Evolutionary conservation across 306 rosid species (phyloP), one percentile per base, ranked within the genome.

Genomic region (Citrullus mucosospermus): DNA sequence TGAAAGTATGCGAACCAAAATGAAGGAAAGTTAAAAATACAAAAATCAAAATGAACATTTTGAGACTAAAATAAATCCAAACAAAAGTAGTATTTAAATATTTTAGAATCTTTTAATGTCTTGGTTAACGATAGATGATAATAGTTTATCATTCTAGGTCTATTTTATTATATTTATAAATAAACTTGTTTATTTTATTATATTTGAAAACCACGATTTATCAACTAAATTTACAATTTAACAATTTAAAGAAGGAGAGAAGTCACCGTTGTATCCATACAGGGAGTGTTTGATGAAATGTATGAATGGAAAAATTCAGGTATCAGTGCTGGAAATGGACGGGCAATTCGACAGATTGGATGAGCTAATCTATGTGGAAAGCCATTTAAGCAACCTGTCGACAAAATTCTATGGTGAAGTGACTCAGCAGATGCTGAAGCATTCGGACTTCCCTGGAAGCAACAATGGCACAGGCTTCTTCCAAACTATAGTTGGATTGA

Each of bases 281-380:
- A 25, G 8, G 3, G 51, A 51, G 39, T 51, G 77, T 73, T 73
- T 51, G 78, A 73, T 30, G 20, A 51, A 51, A 51, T 50, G 78
- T 73, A 17, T 30, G 28, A 51, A 73, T 32, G 65, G 53, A 41
- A 62, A 75, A 6, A 56, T 67, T 43, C 59, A 96, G 99, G 99
- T 96, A 82, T 96, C 99, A 9, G 85, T 92, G 59, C 84, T 96
- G 69, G 99, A 96, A 81, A 96, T 96, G 99, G 99, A 96, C 82
- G 99, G 99, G 66, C 97, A 96, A 78, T 96, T 95, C 83, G 99
- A 96, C 92, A 93, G 99, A 87, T 38, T 96, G 83, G 99, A 96
- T 84, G 99, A 96, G 82, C 84, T 96, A 58, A 96, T 96, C 81
- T 96, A 96, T 41, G 98, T 96, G 4, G 99, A 96, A 78, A 96